phyloP scores from a whole-genome alignment of 2,329 filamentous ascomycete species.

The Ceratocystis lukuohia region DNA sequence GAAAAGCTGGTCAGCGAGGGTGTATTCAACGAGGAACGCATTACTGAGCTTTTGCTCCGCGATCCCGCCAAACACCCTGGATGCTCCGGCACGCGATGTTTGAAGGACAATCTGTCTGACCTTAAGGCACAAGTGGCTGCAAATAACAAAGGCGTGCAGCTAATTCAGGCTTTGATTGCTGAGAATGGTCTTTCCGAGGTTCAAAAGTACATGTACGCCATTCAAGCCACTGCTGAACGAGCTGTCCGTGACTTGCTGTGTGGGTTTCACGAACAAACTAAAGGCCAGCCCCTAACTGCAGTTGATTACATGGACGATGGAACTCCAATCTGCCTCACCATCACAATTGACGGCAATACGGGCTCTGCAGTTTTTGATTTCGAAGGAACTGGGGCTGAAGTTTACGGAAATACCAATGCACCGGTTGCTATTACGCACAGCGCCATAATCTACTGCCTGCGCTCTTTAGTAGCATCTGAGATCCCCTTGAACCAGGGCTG shows the following conservation, averaged over 20 bases:
- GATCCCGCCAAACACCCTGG: conserved; percentile 63
- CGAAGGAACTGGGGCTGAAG: conserved; percentile 62
- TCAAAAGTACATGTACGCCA: conserved; percentile 71
- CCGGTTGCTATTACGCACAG: conserved; percentile 71
- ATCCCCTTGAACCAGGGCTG: conserved; percentile 79
- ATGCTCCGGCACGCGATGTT: conserved; percentile 63
- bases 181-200: conserved; percentile 69
- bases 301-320: conserved; percentile 78
- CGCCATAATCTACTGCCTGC: conserved; percentile 77
- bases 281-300: conserved; percentile 56
- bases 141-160: conserved; percentile 73
- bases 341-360: conserved; percentile 60
- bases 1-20: conserved; percentile 63
- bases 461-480: conserved; percentile 65
- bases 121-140: conserved; percentile 72
- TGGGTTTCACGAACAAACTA: conserved; percentile 54
- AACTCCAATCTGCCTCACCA: conserved; percentile 57
- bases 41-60: conserved; percentile 56
- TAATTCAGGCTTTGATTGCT: conserved; percentile 60
- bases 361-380: conserved; percentile 75
- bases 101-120: conserved; percentile 72
- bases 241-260: conserved; percentile 62
- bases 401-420: conserved; percentile 69
- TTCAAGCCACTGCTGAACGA: conserved; percentile 66
- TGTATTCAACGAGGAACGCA: conserved; percentile 63